phyloP scores from a whole-genome alignment of 73 alveolate genomes.

The Tetrahymena thermophila region DNA sequence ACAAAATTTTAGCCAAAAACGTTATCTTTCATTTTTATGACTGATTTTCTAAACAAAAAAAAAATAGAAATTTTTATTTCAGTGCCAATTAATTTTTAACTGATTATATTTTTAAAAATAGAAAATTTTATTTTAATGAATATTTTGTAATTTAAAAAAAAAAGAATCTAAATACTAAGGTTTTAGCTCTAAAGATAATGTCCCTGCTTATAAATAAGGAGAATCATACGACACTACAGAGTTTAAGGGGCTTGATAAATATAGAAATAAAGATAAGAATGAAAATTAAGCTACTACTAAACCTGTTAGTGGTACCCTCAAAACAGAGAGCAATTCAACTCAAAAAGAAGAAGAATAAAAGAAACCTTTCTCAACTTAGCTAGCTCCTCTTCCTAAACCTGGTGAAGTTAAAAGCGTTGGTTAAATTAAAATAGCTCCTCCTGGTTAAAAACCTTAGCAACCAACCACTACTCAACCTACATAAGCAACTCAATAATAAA shows the following conservation, averaged over 20 bases:
- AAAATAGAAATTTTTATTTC: too few relatives aligned
- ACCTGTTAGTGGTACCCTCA: background rate
- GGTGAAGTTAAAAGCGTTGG: background rate
- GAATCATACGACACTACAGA: background rate
- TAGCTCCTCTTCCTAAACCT: background rate
- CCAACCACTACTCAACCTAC: background rate
- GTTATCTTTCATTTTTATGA: too few relatives aligned
- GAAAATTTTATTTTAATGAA: background rate
- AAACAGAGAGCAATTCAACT: background rate
- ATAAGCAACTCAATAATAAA: background rate
- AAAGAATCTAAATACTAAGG: background rate
- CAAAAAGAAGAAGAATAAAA: background rate
- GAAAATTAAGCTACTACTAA: background rate
- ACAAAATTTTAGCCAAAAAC: too few relatives aligned
- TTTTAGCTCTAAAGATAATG: background rate
- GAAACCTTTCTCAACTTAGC: background rate
- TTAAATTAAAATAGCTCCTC: background rate
- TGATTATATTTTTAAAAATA: background rate
- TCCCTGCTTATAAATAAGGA: background rate
- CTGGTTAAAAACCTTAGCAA: background rate
- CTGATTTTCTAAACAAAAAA: too few relatives aligned
- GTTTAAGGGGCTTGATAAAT: background rate
- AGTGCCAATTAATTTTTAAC: background rate
- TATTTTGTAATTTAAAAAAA: background rate
- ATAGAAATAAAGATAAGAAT: background rate